Conservation (phyloP, 2,329 filamentous ascomycete genomes). For the Fusarium tricinctum region DNA sequence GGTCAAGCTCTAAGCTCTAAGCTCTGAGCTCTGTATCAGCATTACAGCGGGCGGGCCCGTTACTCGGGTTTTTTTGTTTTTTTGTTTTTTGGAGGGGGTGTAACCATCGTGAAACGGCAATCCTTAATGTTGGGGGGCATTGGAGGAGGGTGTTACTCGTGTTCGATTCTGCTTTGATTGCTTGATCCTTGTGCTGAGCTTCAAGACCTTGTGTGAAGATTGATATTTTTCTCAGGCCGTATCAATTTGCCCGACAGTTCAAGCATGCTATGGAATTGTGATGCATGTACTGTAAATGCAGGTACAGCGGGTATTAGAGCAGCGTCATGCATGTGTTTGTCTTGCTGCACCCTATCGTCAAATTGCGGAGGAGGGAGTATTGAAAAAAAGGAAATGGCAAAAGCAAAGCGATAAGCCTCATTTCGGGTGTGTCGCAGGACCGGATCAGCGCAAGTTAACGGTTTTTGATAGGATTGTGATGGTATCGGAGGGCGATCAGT, state of each 20-base stretch:
- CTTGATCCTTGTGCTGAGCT: conserved; percentile 29
- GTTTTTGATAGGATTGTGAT: not conserved
- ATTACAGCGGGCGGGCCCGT: conserved; percentile 5
- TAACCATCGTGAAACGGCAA: conserved; percentile 11
- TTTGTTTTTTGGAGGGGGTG: not conserved
- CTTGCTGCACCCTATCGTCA: not conserved
- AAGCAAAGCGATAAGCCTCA: conserved; percentile 46
- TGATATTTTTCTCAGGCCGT: conserved; percentile 17
- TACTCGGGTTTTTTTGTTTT: too few relatives aligned
- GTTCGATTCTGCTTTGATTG: conserved; percentile 3
- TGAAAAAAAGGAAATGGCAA: conserved; percentile 18
- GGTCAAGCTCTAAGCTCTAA: not conserved
- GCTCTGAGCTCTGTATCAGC: not conserved
- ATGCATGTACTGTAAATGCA: conserved; percentile 24
- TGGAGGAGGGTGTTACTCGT: conserved; percentile 1
- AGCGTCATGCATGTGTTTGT: not conserved
- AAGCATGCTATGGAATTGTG: conserved; percentile 28
- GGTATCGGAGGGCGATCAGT: not conserved
- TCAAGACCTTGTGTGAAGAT: conserved; percentile 18
- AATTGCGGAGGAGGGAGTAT: conserved; percentile 2
- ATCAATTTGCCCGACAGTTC: conserved; percentile 33
- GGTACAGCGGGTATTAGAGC: conserved; percentile 1
- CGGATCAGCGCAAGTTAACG: conserved; percentile 18
- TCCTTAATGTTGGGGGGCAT: not conserved
- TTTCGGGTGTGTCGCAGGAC: conserved; percentile 40